These are phyloP conservation scores for Pulveroboletus sp. DNA, from an alignment of 768 basidiomycete genomes.

Conservation along the genomic window DNA sequence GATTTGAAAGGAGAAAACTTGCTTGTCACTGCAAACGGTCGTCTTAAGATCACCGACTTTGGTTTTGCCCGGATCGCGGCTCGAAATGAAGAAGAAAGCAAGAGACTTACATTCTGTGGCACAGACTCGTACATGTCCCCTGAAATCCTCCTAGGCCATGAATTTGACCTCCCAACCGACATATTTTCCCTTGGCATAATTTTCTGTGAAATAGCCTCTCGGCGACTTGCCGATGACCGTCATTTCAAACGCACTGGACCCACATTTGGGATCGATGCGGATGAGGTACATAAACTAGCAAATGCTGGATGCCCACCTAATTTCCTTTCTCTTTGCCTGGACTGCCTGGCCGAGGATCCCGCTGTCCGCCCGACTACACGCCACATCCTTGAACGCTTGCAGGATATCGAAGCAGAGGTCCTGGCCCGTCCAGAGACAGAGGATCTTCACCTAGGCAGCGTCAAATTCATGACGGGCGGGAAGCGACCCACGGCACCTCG, in stretches of 20 bases:
- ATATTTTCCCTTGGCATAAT: constrained; percentile 92
- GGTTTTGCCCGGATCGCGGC: constrained; percentile 95
- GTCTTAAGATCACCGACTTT: constrained; percentile 98
- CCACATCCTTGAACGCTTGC: constrained; percentile 72
- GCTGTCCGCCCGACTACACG: constrained; percentile 68
- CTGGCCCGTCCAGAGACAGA: constrained; percentile 61
- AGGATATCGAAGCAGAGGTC: constrained; percentile 81
- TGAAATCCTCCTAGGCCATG: constrained; percentile 85
- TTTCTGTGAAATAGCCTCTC: constrained; percentile 85
- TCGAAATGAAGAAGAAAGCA: constrained; percentile 83
- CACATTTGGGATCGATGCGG: constrained; percentile 67
- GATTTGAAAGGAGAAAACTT: constrained; percentile 98
- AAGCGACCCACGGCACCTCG: constrained; percentile 62
- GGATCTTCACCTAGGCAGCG: constrained; percentile 76
- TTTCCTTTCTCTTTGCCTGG: constrained; percentile 72
- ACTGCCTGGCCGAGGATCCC: constrained; percentile 69
- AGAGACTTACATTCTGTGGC: constrained; percentile 82
- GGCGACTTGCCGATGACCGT: constrained; percentile 79
- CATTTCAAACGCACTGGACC: constrained; percentile 78
- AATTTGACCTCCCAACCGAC: constrained; percentile 92
- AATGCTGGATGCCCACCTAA: constrained; percentile 73
- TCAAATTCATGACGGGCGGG: constrained; percentile 73
- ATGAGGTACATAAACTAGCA: constrained; percentile 65
- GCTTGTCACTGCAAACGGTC: constrained; percentile 88
- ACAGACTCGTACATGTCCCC: constrained; percentile 97